A percentile compares a stretch with the other conserved stretches of the same genome.
Evolutionary conservation across 371 early-diverging fungal species (phyloP).

Genomic region (Haplosporangium sp.): DNA sequence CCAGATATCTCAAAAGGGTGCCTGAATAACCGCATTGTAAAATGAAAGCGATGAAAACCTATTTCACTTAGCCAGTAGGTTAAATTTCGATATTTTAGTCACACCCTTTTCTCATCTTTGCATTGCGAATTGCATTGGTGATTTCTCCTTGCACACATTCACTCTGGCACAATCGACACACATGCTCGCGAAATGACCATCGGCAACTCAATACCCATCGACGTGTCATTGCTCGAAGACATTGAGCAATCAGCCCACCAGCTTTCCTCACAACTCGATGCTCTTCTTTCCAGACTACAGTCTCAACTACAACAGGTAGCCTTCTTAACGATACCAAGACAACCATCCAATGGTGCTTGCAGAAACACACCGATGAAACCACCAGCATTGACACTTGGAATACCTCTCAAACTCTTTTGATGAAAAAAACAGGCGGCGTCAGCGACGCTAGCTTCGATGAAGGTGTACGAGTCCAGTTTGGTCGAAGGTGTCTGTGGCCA

Average conservation of each 20-base stretch:
- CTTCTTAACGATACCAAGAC: background rate
- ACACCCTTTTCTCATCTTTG: too few relatives aligned
- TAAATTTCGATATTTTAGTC: too few relatives aligned
- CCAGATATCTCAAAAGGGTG: too few relatives aligned
- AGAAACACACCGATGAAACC: background rate
- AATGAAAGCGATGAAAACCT: too few relatives aligned
- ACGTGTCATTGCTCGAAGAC: conserved; percentile 47
- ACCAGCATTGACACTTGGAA: background rate
- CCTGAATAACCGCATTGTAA: too few relatives aligned
- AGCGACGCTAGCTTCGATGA: conserved; percentile 31
- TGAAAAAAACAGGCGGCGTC: conserved; percentile 20
- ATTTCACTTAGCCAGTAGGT: too few relatives aligned
- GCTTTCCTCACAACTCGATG: conserved; percentile 48
- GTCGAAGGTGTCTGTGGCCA: conserved; percentile 48
- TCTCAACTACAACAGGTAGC: conserved; percentile 28
- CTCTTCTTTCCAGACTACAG: conserved; percentile 31
- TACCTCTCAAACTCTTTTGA: background rate
- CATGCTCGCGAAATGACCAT: conserved; percentile 14
- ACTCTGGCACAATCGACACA: too few relatives aligned
- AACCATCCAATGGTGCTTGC: background rate
- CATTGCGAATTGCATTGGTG: too few relatives aligned
- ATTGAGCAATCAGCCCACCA: conserved; percentile 43
- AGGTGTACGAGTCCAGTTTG: conserved; percentile 43
- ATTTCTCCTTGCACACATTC: too few relatives aligned
- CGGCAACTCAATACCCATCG: conserved; percentile 52